These are phyloP conservation scores for Tausonia pullulans DNA, from an alignment of 1,284 basidiomycete species.

Conservation along the genomic window DNA sequence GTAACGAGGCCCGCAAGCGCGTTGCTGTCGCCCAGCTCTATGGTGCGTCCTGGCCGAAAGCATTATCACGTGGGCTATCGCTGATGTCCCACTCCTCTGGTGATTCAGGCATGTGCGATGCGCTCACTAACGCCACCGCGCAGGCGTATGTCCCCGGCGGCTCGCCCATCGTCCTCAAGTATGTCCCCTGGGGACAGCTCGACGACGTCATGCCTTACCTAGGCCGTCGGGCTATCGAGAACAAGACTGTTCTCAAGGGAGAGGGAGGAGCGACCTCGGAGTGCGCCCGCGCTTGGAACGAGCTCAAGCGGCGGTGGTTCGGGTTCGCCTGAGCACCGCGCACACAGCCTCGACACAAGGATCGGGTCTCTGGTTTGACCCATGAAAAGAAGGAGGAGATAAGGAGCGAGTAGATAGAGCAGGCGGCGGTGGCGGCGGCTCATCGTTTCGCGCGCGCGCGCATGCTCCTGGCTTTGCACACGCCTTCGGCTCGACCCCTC, in stretches of 20 bases:
- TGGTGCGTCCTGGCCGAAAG: conserved; percentile 41
- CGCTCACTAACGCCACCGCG: conserved; percentile 59
- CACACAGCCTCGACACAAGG: no score
- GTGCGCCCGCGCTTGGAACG: conserved; percentile 42
- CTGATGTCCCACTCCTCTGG: no score
- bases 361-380: no score
- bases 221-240: conserved; percentile 59
- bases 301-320: conserved; percentile 36
- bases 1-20: conserved; percentile 51
- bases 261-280: conserved; percentile 48
- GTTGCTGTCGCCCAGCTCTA: conserved; percentile 72
- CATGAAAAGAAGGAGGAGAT: no score
- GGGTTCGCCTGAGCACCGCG: not conserved
- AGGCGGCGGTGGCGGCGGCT: no score
- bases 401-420: no score
- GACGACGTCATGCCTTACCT: conserved; percentile 64
- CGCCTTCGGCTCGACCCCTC: no score
- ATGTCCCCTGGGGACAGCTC: conserved; percentile 74
- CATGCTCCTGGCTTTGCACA: no score
- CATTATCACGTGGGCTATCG: no score
- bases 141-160: conserved; percentile 42
- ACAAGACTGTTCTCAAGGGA: conserved; percentile 52
- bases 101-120: conserved; percentile 65
- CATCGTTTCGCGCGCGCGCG: no score
- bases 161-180: conserved; percentile 67